These are phyloP conservation scores for Apophysomyces sp. DNA, from an alignment of 371 early-diverging fungal species.

Conservation along the genomic window DNA sequence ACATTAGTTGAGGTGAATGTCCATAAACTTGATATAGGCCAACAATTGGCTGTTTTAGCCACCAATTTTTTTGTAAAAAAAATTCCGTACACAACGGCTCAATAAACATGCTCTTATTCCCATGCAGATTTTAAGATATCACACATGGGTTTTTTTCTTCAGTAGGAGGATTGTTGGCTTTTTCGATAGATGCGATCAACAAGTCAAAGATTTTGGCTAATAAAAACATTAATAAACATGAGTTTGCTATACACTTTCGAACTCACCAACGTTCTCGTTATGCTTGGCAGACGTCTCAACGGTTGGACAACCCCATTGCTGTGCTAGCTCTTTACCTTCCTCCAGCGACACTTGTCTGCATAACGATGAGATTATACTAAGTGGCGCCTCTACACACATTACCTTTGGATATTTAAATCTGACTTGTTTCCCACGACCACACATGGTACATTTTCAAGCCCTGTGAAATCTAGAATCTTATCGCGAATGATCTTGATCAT, in stretches of 20 bases:
- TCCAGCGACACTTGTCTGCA: conserved; percentile 73
- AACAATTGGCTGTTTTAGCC: neutral
- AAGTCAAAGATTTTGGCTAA: conserved; percentile 68
- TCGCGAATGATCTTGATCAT: conserved; percentile 89
- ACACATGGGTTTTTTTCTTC: conserved; percentile 59
- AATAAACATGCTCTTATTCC: neutral
- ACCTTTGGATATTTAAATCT: conserved; percentile 78
- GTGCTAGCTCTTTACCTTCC: conserved; percentile 78
- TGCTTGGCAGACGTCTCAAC: conserved; percentile 92
- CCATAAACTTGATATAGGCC: neutral
- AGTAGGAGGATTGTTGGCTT: conserved; percentile 58
- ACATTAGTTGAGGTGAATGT: too few relatives aligned
- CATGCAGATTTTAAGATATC: conserved; percentile 28
- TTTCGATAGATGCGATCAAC: conserved; percentile 70
- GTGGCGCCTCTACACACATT: neutral
- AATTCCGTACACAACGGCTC: neutral
- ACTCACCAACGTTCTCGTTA: conserved; percentile 83
- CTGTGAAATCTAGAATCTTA: conserved; percentile 93
- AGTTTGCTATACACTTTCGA: too few relatives aligned
- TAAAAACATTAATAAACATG: too few relatives aligned
- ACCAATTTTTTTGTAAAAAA: neutral
- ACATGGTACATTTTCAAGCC: conserved; percentile 86
- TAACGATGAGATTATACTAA: neutral
- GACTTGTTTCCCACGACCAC: conserved; percentile 95
- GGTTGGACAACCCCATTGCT: conserved; percentile 81